A percentile compares a stretch with the other conserved stretches of the same genome.
Evolutionary conservation across 2,329 filamentous ascomycete genomes (phyloP).

Genomic region (Fusarium compactum): DNA sequence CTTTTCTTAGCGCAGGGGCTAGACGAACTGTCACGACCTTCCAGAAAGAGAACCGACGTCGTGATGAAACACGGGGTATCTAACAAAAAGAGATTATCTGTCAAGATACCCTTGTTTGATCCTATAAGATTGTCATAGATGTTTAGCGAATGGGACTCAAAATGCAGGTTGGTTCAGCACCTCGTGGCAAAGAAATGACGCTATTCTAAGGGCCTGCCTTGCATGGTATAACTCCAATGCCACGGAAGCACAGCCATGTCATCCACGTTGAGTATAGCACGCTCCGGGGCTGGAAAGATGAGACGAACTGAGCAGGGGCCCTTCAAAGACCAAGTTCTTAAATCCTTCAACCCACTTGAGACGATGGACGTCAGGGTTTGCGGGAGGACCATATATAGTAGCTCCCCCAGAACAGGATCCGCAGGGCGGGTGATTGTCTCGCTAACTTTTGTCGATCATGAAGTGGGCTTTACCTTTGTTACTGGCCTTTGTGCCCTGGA

Average conservation of each 20-base stretch:
- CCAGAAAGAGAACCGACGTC: slow-evolving; percentile 8
- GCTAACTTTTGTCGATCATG: slow-evolving; percentile 35
- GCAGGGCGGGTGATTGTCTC: slow-evolving; percentile 15
- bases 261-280: background rate
- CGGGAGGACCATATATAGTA: slow-evolving; percentile 14
- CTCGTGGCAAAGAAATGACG: slow-evolving; percentile 1
- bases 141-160: background rate
- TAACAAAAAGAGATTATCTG: slow-evolving; percentile 7
- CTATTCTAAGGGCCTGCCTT: background rate
- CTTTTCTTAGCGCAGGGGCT: slow-evolving; percentile 10
- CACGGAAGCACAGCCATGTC: slow-evolving; percentile 13
- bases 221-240: slow-evolving; percentile 4
- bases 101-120: background rate
- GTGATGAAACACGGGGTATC: slow-evolving; percentile 15
- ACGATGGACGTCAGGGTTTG: slow-evolving; percentile 12
- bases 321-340: background rate
- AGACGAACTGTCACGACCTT: slow-evolving; percentile 17
- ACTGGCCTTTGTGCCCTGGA: slow-evolving; percentile 34
- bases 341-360: slow-evolving; percentile 5
- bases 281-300: background rate
- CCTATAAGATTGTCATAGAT: background rate
- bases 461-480: slow-evolving; percentile 43
- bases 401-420: slow-evolving; percentile 3
- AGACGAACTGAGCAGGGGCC: slow-evolving; percentile 1
- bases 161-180: background rate